Base-by-base conservation (phyloP, 2,329 filamentous ascomycete species). In the Elsinoe ampelina region DNA sequence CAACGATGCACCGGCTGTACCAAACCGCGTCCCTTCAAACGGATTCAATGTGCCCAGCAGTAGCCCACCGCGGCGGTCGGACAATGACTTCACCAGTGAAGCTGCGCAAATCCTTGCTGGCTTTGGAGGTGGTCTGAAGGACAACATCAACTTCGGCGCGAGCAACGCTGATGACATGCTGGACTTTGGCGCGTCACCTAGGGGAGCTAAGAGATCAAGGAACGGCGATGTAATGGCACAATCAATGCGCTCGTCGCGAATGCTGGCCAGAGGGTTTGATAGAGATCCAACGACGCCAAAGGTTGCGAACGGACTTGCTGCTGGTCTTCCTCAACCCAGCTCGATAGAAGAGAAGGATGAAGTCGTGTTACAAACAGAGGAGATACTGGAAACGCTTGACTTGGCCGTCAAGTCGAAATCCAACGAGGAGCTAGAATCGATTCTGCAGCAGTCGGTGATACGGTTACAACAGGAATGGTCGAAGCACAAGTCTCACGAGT, bases 311-410 rank as follows among this genome's bases (percentile, higher is more conserved):
- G 84, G 85, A 59, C 71, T 91, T 8, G 84, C 75, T 67, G 74
- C 69, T 67, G 81, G 67, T 69, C 77, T 71, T 42, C 79, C 54
- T 48, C 79, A 35, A 74, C 80, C 86, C 1, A 65, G 72, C 15
- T 36, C 52, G 13, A 74, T 95, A 45, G 76, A 77, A 3, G 92
- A 96, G 70, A 75, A 84, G 1, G 82, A 85, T 59, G 77, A 84
- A 45, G 70, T 95, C 17, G 82, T 96, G 45, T 72, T 95, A 34
- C 77, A 81, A 50, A 95, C 87, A 10, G 91, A 96, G 67, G 78
- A 82, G 38, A 72, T 89, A 39, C 73, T 95, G 55, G 67, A 68
- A 26, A 67, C 65, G 34, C 61, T 77, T 54, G 61, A 70, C 17
- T 64, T 64, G 5, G 68, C 66, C 36, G 60, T 68, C 2, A 62